These are phyloP conservation scores for Betula pendula DNA, from an alignment of 306 rosid species.

Conservation along the genomic window DNA sequence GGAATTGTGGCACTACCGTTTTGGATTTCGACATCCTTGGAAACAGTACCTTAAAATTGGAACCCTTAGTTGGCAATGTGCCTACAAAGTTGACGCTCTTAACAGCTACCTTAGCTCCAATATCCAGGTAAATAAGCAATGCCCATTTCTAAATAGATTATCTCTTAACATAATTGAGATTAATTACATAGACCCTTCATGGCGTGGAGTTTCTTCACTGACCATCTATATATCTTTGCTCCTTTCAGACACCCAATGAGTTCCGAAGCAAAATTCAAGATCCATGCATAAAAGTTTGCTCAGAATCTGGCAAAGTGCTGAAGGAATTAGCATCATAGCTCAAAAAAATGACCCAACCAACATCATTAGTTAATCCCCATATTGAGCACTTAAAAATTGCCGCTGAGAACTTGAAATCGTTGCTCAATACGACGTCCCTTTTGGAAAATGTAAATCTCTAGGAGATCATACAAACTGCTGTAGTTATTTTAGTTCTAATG, in stretches of 20 bases:
- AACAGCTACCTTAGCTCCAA: conserved; percentile 34
- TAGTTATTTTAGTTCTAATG: too few species aligned
- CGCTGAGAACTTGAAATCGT: conserved; percentile 23
- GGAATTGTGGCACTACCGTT: conserved; percentile 55
- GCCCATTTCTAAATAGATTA: too few species aligned
- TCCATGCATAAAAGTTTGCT: conserved; percentile 39
- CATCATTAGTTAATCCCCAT: conserved; percentile 29
- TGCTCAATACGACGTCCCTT: background rate
- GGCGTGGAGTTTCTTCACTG: too few species aligned
- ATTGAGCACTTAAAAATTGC: conserved; percentile 32
- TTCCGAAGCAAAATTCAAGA: conserved; percentile 38
- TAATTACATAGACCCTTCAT: too few species aligned
- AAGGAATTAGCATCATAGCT: conserved; percentile 35
- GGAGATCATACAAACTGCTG: too few species aligned
- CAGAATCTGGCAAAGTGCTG: conserved; percentile 40
- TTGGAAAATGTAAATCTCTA: too few species aligned
- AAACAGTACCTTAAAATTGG: conserved; percentile 52
- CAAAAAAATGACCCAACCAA: conserved; percentile 32
- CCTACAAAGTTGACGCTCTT: conserved; percentile 49
- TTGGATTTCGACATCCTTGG: conserved; percentile 53
- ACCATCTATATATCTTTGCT: too few species aligned
- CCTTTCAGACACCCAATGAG: conserved; percentile 25
- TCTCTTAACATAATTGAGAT: too few species aligned
- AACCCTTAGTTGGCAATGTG: conserved; percentile 46
- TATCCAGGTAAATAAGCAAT: conserved; percentile 10